Evolutionary conservation across 768 basidiomycete genomes (phyloP), one percentile per base, ranked within the genome.

Genomic region (Zangia roseola): DNA sequence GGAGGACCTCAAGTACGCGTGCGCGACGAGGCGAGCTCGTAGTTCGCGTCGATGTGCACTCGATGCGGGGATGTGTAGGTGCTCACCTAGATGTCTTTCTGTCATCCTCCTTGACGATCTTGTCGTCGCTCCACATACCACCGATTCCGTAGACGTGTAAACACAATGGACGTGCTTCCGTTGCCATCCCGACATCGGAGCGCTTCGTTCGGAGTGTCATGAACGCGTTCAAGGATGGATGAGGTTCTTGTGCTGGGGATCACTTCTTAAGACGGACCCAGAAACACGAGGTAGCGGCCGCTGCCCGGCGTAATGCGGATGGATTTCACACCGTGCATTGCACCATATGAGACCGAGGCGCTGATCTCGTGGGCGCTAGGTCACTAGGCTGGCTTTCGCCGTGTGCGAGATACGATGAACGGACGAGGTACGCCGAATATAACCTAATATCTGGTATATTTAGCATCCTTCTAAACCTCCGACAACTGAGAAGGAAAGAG

Each of bases 61-160:
- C 8, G 26, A 26, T 26, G 12, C 10, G 28, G 28, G 28, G 13
- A 3, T 12, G 10, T 4, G 13, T 28, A 24, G 13, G 24, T 25
- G 46, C 59, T 54, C 43, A 68, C 66, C 53, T 58, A 20, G 47
- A 52, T 6, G 68, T 69, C 26, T 17, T 49, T 30, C 45, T 47
- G 38, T 68, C 65, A 38, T 68, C 65, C 6, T 40, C 63, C 38
- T 47, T 58, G 51, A 68, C 36, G 40, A 68, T 47, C 48, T 50
- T 67, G 46, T 65, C 60, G 20, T 69, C 62, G 17, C 59, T 44
- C 52, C 64, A 63, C 13, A 68, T 45, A 16, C 63, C 49, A 0
- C 68, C 68, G 10, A 54, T 44, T 1, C 63, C 58, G 43, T 68
- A 68, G 41, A 68, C 49, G 33, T 68, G 66, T 12, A 68, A 44